Percentiles rank a stretch among this genome's conserved stretches.
phyloP scores from a whole-genome alignment of 495 filamentous ascomycete genomes.

The Terfezia boudieri region DNA sequence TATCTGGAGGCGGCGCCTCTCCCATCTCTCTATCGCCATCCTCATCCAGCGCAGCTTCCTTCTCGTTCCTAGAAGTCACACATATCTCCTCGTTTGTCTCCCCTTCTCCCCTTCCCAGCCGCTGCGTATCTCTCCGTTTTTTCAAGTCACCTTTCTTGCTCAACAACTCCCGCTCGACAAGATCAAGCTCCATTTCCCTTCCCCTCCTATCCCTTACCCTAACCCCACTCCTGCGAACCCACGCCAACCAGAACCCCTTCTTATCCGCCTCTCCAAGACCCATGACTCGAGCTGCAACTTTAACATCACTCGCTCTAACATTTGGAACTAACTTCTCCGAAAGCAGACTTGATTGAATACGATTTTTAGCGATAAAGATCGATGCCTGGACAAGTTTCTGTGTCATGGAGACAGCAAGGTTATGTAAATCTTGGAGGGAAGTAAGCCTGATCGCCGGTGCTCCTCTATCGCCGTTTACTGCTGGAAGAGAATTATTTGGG shows the following conservation, averaged over 20 bases:
- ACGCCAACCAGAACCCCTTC: conserved; percentile 27
- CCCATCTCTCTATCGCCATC: too few species aligned
- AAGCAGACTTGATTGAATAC: conserved; percentile 7
- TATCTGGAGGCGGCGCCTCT: background rate
- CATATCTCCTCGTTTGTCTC: background rate
- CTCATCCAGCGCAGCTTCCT: background rate
- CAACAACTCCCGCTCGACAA: conserved; percentile 1
- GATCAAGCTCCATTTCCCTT: background rate
- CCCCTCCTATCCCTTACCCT: background rate
- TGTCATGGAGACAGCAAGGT: conserved; percentile 41
- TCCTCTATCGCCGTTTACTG: conserved; percentile 16
- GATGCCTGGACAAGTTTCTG: conserved; percentile 42
- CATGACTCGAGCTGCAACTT: conserved; percentile 37
- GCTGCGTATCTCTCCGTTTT: conserved; percentile 2
- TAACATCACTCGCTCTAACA: conserved; percentile 39
- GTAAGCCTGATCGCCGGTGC: conserved; percentile 41
- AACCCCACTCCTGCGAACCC: background rate
- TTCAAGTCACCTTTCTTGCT: conserved; percentile 1
- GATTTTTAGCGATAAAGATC: conserved; percentile 42
- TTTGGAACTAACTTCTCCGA: too few species aligned
- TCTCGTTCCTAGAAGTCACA: background rate
- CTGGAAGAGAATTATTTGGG: background rate
- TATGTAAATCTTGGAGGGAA: conserved; percentile 50
- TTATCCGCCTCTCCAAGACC: conserved; percentile 25
- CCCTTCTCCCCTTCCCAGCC: conserved; percentile 3